Evolutionary conservation across 176 grass and related monocot genomes (phyloP).

Genomic region (Musa schizocarpa): DNA sequence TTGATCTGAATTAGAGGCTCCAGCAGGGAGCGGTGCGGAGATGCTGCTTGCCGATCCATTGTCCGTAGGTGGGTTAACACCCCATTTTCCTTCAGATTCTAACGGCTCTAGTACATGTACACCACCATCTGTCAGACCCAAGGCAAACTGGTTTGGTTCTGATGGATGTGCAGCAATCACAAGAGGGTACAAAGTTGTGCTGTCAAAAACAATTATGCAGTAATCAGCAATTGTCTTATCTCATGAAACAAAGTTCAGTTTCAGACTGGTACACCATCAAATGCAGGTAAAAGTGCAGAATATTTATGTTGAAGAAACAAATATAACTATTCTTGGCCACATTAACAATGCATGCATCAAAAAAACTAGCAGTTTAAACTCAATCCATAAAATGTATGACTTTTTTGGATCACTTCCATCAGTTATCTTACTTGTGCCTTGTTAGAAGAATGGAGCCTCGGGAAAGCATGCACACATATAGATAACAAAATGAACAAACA

Average conservation of each 20-base stretch:
- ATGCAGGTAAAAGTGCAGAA: background rate
- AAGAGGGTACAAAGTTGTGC: constrained; percentile 67
- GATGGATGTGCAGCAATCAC: constrained; percentile 88
- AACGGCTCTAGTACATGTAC: constrained; percentile 81
- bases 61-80: constrained; percentile 67
- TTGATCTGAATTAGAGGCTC: constrained; percentile 74
- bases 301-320: background rate
- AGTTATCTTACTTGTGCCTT: too few species aligned
- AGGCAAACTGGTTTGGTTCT: constrained; percentile 84
- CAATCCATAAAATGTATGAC: too few species aligned
- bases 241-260: background rate
- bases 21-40: constrained; percentile 47
- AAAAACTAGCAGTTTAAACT: background rate
- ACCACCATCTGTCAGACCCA: constrained; percentile 73
- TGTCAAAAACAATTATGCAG: constrained; percentile 29
- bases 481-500: too few species aligned
- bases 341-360: background rate
- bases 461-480: too few species aligned
- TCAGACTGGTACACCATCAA: background rate
- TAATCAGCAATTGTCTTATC: background rate
- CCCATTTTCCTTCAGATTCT: constrained; percentile 94
- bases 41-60: constrained; percentile 78
- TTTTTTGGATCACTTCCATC: too few species aligned
- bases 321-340: too few species aligned
- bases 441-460: too few species aligned